Conservation (phyloP, 441 rosid genomes). For the Populus hybrid region DNA sequence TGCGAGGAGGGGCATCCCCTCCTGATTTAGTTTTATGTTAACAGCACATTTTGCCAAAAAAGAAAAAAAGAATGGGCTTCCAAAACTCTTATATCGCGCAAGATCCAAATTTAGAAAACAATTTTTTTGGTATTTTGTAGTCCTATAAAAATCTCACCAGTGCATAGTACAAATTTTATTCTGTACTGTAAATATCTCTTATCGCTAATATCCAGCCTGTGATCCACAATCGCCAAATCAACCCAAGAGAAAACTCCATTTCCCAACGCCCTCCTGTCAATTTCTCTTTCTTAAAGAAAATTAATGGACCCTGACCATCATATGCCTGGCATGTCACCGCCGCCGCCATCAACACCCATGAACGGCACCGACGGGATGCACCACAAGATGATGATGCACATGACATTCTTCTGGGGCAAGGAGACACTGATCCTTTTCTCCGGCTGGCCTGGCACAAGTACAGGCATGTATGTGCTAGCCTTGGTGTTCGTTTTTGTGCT, state of each 20-base stretch:
- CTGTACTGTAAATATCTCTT: background rate
- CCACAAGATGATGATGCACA: constrained; percentile 42
- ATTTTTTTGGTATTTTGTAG: background rate
- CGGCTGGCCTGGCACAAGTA: constrained; percentile 53
- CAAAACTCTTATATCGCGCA: too few species aligned
- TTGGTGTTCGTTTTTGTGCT: constrained; percentile 41
- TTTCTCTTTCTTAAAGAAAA: background rate
- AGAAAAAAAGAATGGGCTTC: too few species aligned
- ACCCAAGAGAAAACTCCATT: background rate
- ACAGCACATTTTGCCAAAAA: too few species aligned
- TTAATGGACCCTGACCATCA: constrained; percentile 15
- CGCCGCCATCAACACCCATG: constrained; percentile 20
- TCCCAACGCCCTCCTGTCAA: background rate
- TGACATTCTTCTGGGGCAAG: constrained; percentile 63
- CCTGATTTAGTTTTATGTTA: too few species aligned
- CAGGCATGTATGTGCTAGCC: constrained; percentile 50
- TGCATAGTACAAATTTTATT: background rate
- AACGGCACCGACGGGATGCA: constrained; percentile 10
- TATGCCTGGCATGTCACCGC: constrained; percentile 29
- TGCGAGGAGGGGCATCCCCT: too few species aligned
- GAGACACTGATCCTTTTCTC: constrained; percentile 46
- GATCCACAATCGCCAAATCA: background rate
- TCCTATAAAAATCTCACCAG: background rate
- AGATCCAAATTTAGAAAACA: too few species aligned
- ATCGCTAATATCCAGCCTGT: background rate